Evolutionary conservation across 257 asterid species (phyloP).

Genomic region (Solanum microdontum): DNA sequence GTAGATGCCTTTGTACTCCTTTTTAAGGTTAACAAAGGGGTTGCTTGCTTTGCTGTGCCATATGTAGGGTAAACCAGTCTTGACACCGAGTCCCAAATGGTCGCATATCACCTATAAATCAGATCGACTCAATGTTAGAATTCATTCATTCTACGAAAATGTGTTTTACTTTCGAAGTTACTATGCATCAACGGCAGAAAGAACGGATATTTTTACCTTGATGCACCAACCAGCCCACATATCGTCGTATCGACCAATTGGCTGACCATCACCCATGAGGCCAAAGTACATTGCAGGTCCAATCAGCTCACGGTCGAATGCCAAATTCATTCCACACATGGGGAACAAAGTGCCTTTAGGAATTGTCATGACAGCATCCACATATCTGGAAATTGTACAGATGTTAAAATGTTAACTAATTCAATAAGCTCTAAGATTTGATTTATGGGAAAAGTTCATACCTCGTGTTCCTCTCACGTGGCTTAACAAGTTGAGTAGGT

Average conservation of each 20-base stretch:
- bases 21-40: constrained; percentile 8
- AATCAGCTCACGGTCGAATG: constrained; percentile 8
- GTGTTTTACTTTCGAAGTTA: not conserved
- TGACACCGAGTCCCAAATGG: constrained; percentile 7
- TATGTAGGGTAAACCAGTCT: constrained; percentile 12
- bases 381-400: not conserved
- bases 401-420: not conserved
- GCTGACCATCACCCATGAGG: constrained; percentile 16
- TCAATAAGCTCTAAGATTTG: not conserved
- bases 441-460: not conserved
- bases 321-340: constrained; percentile 15
- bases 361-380: constrained; percentile 8
- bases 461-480: constrained; percentile 13
- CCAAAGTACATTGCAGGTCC: constrained; percentile 17
- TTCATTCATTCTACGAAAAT: not conserved
- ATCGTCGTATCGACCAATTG: constrained; percentile 10
- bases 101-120: constrained; percentile 8
- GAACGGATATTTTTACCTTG: not conserved
- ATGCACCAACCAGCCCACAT: constrained; percentile 15
- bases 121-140: not conserved
- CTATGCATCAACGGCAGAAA: not conserved
- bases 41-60: constrained; percentile 17
- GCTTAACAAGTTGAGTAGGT: constrained; percentile 15
- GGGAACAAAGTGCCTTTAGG: constrained; percentile 13
- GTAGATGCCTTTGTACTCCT: constrained; percentile 11